phyloP scores from a whole-genome alignment of 495 filamentous ascomycete species.

The Penicillium canariense region DNA sequence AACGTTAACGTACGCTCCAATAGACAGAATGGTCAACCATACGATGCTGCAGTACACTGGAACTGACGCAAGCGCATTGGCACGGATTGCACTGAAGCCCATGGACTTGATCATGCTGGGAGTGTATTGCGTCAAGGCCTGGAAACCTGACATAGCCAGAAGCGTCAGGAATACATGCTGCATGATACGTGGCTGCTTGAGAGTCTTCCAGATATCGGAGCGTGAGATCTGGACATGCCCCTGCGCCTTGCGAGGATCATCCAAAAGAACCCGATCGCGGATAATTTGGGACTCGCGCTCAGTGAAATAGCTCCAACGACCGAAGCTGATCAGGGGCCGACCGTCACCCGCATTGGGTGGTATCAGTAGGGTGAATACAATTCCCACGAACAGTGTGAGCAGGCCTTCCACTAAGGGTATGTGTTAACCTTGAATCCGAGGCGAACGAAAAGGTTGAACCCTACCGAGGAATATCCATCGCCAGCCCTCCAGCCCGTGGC shows the following conservation, averaged over 20 bases:
- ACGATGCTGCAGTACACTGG: slow-evolving; percentile 46
- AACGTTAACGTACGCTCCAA: slow-evolving; percentile 35
- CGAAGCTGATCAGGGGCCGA: slow-evolving; percentile 41
- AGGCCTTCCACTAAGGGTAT: slow-evolving; percentile 46
- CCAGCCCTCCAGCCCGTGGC: slow-evolving; percentile 53
- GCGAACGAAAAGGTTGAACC: background rate
- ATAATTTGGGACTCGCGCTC: slow-evolving; percentile 45
- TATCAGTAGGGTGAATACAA: slow-evolving; percentile 49
- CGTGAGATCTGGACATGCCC: slow-evolving; percentile 42
- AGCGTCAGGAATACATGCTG: slow-evolving; percentile 40
- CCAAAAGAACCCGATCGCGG: slow-evolving; percentile 37
- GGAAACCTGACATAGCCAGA: slow-evolving; percentile 48
- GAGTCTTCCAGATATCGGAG: slow-evolving; percentile 40
- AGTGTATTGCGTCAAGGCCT: slow-evolving; percentile 39
- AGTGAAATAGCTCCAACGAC: slow-evolving; percentile 43
- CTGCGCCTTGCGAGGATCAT: slow-evolving; percentile 43
- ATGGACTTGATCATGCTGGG: slow-evolving; percentile 41
- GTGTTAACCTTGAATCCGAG: background rate
- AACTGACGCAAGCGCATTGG: slow-evolving; percentile 53
- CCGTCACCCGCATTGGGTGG: slow-evolving; percentile 42
- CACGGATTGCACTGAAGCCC: slow-evolving; percentile 44
- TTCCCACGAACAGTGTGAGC: slow-evolving; percentile 51
- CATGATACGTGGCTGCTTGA: slow-evolving; percentile 40
- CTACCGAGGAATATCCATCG: slow-evolving; percentile 59
- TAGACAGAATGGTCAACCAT: slow-evolving; percentile 41